Percentiles rank a stretch among this genome's conserved stretches.
Evolutionary conservation across 2,329 filamentous ascomycete species (phyloP).

Genomic region (Aureobasidium uvarum): DNA sequence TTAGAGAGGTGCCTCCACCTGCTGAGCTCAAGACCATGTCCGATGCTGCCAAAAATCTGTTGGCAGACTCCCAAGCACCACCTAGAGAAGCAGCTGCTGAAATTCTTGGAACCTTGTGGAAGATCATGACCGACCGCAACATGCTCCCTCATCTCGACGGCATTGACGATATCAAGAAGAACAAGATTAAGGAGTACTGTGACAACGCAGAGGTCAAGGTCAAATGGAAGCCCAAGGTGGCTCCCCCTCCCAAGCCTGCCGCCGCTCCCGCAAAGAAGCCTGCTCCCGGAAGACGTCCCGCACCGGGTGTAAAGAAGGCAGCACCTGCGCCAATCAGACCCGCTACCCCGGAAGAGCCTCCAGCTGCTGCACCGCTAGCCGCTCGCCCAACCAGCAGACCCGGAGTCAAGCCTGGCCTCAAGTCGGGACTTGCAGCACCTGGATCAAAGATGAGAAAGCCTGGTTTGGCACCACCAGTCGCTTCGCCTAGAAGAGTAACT

Average conservation of each 20-base stretch:
- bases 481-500: constrained; percentile 41
- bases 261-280: constrained; percentile 58
- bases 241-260: constrained; percentile 57
- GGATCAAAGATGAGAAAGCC: constrained; percentile 45
- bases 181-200: constrained; percentile 90
- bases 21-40: constrained; percentile 80
- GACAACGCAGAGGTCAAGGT: constrained; percentile 80
- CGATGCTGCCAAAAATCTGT: constrained; percentile 83
- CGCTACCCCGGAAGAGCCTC: constrained; percentile 44
- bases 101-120: constrained; percentile 92
- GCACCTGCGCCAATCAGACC: constrained; percentile 43
- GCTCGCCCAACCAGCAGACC: constrained; percentile 59
- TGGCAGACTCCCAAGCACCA: constrained; percentile 83
- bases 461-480: constrained; percentile 34
- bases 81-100: constrained; percentile 88
- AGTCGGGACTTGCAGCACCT: constrained; percentile 42
- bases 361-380: constrained; percentile 56
- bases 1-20: constrained; percentile 78
- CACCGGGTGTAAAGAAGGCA: constrained; percentile 47
- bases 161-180: constrained; percentile 92
- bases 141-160: constrained; percentile 93
- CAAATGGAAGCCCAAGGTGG: constrained; percentile 86
- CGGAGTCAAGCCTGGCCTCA: constrained; percentile 44
- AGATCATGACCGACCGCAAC: constrained; percentile 93
- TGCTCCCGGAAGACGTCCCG: constrained; percentile 49